Conservation (phyloP, 768 basidiomycete genomes). For the Russula dissimulans region DNA sequence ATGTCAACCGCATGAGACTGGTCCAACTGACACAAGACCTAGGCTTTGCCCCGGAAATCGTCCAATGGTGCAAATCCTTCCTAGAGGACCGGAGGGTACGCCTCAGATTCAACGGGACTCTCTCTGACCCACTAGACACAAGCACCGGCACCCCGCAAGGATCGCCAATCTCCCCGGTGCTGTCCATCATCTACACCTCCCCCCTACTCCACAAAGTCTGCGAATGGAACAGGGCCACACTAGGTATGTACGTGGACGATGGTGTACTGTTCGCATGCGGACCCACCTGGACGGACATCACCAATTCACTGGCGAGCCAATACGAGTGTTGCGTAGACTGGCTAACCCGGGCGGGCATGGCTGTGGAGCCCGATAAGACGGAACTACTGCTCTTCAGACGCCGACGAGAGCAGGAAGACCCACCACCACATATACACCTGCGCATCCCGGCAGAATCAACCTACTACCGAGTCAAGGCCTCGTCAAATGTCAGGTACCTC, state of each 20-base stretch:
- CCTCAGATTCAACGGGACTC: neutral
- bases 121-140: neutral
- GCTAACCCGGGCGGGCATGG: neutral
- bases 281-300: neutral
- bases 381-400: neutral
- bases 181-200: neutral
- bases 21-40: no score
- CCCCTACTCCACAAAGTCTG: neutral
- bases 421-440: neutral
- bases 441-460: neutral
- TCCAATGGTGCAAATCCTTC: no score
- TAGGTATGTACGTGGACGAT: neutral
- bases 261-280: neutral
- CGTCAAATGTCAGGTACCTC: neutral
- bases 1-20: no score
- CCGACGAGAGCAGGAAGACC: no score
- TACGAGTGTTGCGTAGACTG: neutral
- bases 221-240: neutral
- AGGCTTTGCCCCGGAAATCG: no score
- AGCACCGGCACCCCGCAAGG: neutral
- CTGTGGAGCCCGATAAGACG: neutral
- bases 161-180: neutral
- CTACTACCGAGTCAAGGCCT: neutral
- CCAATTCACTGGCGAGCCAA: neutral
- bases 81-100: neutral